Evolutionary conservation across 495 filamentous ascomycete genomes (phyloP).

Genomic region (Thermochaetoides thermophila): DNA sequence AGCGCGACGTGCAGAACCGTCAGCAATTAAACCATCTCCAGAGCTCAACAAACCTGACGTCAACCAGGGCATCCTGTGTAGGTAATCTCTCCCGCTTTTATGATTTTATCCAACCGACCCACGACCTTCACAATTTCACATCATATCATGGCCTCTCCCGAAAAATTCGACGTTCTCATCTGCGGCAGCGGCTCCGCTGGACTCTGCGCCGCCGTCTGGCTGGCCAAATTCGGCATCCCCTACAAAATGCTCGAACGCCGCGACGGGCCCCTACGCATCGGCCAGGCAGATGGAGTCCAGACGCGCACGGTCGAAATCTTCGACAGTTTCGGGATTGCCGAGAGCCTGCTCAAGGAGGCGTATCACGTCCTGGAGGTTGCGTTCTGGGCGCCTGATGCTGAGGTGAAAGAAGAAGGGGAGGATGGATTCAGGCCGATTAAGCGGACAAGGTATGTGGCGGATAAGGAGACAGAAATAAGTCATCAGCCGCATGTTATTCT

Average conservation of each 20-base stretch:
- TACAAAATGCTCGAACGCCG: constrained; percentile 52
- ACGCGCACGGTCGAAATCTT: constrained; percentile 70
- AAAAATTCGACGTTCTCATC: constrained; percentile 43
- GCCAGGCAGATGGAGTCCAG: constrained; percentile 75
- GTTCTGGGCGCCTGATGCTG: constrained; percentile 37
- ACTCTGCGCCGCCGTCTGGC: constrained; percentile 52
- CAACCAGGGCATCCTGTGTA: too few species aligned
- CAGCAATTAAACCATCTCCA: too few species aligned
- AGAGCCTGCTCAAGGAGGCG: constrained; percentile 54
- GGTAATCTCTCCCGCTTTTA: too few species aligned
- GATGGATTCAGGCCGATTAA: constrained; percentile 20
- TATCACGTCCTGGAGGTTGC: constrained; percentile 55
- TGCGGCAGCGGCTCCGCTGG: constrained; percentile 56
- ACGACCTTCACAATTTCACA: too few species aligned
- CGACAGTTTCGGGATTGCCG: constrained; percentile 58
- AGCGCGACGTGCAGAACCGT: too few species aligned
- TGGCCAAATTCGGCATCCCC: constrained; percentile 42
- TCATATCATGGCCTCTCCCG: too few species aligned
- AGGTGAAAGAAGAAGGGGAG: too few species aligned
- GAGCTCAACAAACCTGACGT: too few species aligned
- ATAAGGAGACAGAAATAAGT: constrained; percentile 48
- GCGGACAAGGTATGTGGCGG: constrained; percentile 39
- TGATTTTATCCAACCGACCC: too few species aligned
- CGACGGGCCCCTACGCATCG: constrained; percentile 42
- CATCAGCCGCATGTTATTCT: constrained; percentile 62